phyloP scores from a whole-genome alignment of 2,329 filamentous ascomycete species.

The Epichloe amarillans region DNA sequence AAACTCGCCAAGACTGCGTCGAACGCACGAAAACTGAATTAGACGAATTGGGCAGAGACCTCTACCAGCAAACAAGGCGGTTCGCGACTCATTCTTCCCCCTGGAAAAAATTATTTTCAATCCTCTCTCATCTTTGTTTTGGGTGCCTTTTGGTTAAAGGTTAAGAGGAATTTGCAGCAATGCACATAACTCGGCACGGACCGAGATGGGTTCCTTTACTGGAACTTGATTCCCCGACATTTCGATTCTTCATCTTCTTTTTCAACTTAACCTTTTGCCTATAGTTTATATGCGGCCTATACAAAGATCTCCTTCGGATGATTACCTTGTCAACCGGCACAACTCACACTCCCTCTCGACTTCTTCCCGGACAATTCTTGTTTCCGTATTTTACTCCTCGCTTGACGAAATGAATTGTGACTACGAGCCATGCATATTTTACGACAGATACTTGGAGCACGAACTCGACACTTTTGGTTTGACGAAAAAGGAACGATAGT shows the following conservation, averaged over 20 bases:
- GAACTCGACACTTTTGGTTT: conserved; percentile 5
- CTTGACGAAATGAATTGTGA: conserved; percentile 33
- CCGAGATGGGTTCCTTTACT: conserved; percentile 29
- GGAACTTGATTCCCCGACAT: conserved; percentile 13
- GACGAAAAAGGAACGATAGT: conserved; percentile 15
- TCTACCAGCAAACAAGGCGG: conserved; percentile 29
- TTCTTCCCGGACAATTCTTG: conserved; percentile 24
- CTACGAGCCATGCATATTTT: conserved; percentile 26
- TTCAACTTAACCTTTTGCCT: conserved; percentile 8
- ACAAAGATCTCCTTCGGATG: conserved; percentile 8
- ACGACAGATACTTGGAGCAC: conserved; percentile 10
- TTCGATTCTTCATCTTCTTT: conserved; percentile 7
- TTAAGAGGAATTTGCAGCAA: conserved; percentile 50
- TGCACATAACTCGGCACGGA: conserved; percentile 39
- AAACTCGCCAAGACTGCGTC: conserved; percentile 5
- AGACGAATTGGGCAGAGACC: conserved; percentile 33
- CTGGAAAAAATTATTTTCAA: conserved; percentile 3
- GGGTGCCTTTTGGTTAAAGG: conserved; percentile 24
- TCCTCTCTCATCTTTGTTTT: conserved; percentile 17
- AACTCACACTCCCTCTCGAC: conserved; percentile 3
- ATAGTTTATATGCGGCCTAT: conserved; percentile 14
- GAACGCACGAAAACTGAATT: conserved; percentile 36
- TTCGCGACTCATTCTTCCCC: conserved; percentile 23
- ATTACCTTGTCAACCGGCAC: conserved; percentile 7
- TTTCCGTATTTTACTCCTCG: conserved; percentile 24